Evolutionary conservation across 805 yeast species (phyloP).

Genomic region (Jamesozyma lodderae): DNA sequence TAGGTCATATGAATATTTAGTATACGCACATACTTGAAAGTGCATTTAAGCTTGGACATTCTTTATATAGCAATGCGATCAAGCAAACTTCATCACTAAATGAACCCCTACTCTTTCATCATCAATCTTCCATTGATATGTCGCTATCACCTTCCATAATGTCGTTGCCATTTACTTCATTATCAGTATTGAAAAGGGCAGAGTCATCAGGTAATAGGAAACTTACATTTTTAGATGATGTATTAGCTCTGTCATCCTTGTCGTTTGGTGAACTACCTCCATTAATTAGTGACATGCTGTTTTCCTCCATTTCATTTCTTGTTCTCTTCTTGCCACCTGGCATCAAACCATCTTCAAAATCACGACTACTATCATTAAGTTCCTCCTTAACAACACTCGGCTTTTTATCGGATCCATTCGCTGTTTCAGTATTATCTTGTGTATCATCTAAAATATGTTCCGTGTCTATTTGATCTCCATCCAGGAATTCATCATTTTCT

Average conservation of each 20-base stretch:
- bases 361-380: background rate
- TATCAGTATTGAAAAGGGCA: background rate
- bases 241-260: background rate
- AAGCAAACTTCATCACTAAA: no score
- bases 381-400: background rate
- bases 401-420: background rate
- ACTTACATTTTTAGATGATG: constrained; percentile 8
- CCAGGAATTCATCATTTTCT: background rate
- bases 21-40: no score
- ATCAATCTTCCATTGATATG: constrained; percentile 1
- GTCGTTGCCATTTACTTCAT: background rate
- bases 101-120: no score
- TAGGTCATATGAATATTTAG: no score
- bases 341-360: background rate
- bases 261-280: background rate
- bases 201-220: constrained; percentile 6
- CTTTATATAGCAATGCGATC: no score
- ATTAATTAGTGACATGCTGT: background rate
- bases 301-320: constrained; percentile 7
- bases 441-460: background rate
- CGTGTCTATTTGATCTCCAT: background rate
- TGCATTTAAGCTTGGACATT: no score
- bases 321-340: constrained; percentile 8
- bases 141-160: constrained; percentile 3
- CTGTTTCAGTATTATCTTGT: background rate